phyloP scores from a whole-genome alignment of 2,329 filamentous ascomycete genomes.

The Talaromyces funiculosus region DNA sequence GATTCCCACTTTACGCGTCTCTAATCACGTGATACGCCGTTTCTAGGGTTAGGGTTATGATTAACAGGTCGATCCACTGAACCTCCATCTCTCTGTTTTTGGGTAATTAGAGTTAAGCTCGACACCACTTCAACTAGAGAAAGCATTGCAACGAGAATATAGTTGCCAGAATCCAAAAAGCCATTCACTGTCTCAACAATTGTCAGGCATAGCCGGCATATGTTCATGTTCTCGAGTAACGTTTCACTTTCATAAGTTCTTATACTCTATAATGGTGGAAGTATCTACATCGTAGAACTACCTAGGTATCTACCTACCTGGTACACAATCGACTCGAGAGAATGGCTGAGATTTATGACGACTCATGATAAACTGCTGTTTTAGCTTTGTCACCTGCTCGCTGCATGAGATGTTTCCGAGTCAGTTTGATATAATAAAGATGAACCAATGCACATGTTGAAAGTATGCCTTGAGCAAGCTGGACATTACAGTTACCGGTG shows the following conservation, averaged over 20 bases:
- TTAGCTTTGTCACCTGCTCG: not conserved
- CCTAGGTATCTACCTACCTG: not conserved
- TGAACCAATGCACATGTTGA: not conserved
- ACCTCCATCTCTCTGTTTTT: not conserved
- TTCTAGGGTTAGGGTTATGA: not conserved
- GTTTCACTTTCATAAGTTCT: not conserved
- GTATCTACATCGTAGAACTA: not conserved
- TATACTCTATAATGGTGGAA: too few relatives aligned
- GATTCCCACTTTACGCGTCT: constrained; percentile 6
- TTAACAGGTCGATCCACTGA: not conserved
- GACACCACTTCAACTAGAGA: not conserved
- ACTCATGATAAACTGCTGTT: not conserved
- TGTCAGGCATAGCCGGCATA: not conserved
- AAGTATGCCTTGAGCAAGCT: not conserved
- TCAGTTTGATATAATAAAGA: not conserved
- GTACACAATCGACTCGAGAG: not conserved
- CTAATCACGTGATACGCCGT: not conserved
- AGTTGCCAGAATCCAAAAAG: too few relatives aligned
- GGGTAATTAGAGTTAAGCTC: not conserved
- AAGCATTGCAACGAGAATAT: not conserved
- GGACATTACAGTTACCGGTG: not conserved
- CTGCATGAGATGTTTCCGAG: too few relatives aligned
- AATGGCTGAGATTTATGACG: not conserved
- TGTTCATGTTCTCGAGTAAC: not conserved
- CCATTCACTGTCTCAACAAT: too few relatives aligned